These are phyloP conservation scores for Petunia secreta DNA, from an alignment of 257 asterid species.

Conservation along the genomic window DNA sequence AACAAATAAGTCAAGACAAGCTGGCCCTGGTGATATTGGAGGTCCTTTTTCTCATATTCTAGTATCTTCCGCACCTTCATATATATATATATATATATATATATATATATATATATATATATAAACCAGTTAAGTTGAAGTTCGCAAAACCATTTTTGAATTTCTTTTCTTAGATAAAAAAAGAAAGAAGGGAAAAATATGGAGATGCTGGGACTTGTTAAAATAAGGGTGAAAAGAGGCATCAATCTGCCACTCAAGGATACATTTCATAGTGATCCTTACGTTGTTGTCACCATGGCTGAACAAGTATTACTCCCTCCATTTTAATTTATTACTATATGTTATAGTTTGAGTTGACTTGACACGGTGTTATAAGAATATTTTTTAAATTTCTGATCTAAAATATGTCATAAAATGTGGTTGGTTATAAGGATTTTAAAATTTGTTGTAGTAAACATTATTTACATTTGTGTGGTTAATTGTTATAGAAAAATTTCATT, in stretches of 20 bases:
- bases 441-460: too few relatives aligned
- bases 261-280: constrained; percentile 76
- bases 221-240: constrained; percentile 63
- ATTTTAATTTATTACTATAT: not conserved
- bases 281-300: constrained; percentile 61
- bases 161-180: not conserved
- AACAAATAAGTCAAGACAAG: not conserved
- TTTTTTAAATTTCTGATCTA: too few relatives aligned
- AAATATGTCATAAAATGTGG: too few relatives aligned
- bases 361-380: too few relatives aligned
- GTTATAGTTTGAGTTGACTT: too few relatives aligned
- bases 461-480: too few relatives aligned
- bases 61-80: not conserved
- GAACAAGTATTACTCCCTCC: constrained; percentile 49
- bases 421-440: too few relatives aligned
- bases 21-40: not conserved
- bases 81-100: not conserved
- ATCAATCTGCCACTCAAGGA: constrained; percentile 82
- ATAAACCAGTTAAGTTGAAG: not conserved
- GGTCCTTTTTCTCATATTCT: not conserved
- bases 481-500: too few relatives aligned
- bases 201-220: constrained; percentile 60
- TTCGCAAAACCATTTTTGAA: not conserved
- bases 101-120: too few relatives aligned
- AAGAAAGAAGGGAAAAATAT: constrained; percentile 8